A percentile compares a stretch with the other conserved stretches of the same genome.
phyloP scores from a whole-genome alignment of 345 rosid genomes.

The Eucalyptus pumila region DNA sequence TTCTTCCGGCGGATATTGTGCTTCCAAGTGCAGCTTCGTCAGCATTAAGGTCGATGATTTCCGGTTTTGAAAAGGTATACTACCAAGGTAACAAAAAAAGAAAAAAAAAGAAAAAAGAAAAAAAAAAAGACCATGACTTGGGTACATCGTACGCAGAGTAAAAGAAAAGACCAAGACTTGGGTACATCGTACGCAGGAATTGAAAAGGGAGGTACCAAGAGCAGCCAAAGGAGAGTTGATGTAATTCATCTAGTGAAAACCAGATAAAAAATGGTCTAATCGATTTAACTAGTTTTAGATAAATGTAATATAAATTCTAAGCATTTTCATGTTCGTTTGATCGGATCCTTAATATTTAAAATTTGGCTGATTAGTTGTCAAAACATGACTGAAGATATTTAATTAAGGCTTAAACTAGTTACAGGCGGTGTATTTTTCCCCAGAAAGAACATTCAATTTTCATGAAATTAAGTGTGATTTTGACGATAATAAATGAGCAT shows the following conservation, averaged over 20 bases:
- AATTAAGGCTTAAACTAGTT: neutral
- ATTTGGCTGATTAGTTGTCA: neutral
- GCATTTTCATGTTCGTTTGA: neutral
- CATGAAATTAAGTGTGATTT: neutral
- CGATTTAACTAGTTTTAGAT: neutral
- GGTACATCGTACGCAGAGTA: neutral
- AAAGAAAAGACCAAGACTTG: neutral
- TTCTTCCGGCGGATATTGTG: neutral
- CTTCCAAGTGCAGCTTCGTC: neutral
- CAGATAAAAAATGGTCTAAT: neutral
- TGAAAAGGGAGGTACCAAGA: neutral
- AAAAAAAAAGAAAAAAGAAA: accelerated
- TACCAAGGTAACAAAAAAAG: neutral
- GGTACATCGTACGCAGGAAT: neutral
- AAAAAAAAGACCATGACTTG: neutral
- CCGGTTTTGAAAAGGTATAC: neutral
- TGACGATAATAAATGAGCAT: neutral
- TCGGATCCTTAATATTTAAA: neutral
- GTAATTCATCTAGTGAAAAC: neutral
- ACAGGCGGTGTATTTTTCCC: neutral
- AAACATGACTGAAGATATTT: neutral
- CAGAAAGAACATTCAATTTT: neutral
- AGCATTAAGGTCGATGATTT: neutral
- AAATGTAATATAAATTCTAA: neutral
- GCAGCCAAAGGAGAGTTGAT: neutral